Percentiles rank a stretch among this genome's conserved stretches.
Evolutionary conservation across 208 protist genomes (phyloP).

Genomic region (Trypanosoma brucei): DNA sequence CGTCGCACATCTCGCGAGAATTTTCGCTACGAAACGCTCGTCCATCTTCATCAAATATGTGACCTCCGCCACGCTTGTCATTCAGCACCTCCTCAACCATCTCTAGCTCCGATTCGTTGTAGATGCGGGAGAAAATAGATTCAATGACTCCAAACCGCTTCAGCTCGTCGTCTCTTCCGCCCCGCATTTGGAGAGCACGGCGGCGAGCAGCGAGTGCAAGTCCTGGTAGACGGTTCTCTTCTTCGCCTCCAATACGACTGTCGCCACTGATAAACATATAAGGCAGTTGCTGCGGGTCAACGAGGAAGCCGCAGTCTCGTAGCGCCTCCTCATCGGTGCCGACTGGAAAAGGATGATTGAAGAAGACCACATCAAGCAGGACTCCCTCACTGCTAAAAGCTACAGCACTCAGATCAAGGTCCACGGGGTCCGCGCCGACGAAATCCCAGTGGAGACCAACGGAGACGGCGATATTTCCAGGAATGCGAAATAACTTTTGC

Average conservation of each 20-base stretch:
- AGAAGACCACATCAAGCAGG: constrained; percentile 77
- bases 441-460: constrained; percentile 77
- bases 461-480: constrained; percentile 53
- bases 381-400: constrained; percentile 73
- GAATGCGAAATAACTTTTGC: constrained; percentile 82
- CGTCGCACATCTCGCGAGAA: constrained; percentile 57
- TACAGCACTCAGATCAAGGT: constrained; percentile 79
- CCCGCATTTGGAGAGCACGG: constrained; percentile 21
- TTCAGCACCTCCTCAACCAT: constrained; percentile 48
- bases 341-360: constrained; percentile 73
- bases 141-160: constrained; percentile 30
- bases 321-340: constrained; percentile 54
- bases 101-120: constrained; percentile 61
- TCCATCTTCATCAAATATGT: constrained; percentile 21
- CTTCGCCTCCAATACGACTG: constrained; percentile 73
- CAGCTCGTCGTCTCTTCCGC: constrained; percentile 17
- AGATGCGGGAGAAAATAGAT: constrained; percentile 58
- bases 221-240: constrained; percentile 66
- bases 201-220: constrained; percentile 48
- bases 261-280: constrained; percentile 86
- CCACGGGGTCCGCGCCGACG: constrained; percentile 56
- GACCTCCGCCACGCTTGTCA: constrained; percentile 26
- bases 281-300: constrained; percentile 50
- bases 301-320: constrained; percentile 24
- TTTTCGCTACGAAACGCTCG: constrained; percentile 1